Evolutionary conservation across 495 filamentous ascomycete species (phyloP).

Genomic region (Aspergillus carlsbadensis): DNA sequence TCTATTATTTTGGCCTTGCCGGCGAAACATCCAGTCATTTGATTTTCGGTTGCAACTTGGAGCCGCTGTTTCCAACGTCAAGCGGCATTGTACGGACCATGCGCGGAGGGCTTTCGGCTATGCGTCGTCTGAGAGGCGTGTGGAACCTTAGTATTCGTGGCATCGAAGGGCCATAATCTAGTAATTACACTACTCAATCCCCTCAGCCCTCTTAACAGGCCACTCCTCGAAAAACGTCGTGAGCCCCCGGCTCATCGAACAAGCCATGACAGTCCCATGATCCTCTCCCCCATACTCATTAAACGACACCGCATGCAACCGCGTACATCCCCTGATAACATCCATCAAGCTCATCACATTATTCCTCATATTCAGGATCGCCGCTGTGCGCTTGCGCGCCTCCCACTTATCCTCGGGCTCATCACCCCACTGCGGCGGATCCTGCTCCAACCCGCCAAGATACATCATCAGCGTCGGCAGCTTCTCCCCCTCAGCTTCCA

Average conservation of each 20-base stretch:
- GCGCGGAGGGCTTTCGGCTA: too few species aligned
- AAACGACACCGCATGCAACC: constrained; percentile 36
- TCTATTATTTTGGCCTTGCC: too few species aligned
- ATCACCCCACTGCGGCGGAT: constrained; percentile 33
- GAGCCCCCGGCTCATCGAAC: constrained; percentile 23
- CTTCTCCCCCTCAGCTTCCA: not conserved
- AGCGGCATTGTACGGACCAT: too few species aligned
- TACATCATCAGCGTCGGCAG: constrained; percentile 19
- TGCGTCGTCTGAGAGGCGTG: too few species aligned
- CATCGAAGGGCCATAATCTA: too few species aligned
- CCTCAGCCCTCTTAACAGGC: constrained; percentile 10
- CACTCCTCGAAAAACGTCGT: constrained; percentile 26
- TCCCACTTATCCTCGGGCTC: constrained; percentile 35
- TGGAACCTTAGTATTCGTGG: too few species aligned
- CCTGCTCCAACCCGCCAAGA: constrained; percentile 35
- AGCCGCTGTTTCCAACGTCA: too few species aligned
- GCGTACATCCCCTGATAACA: constrained; percentile 5
- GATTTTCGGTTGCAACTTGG: too few species aligned
- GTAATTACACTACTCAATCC: too few species aligned
- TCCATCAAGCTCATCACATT: constrained; percentile 31
- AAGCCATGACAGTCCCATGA: constrained; percentile 26
- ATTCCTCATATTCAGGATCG: constrained; percentile 39
- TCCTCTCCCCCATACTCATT: constrained; percentile 33
- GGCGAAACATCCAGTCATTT: too few species aligned
- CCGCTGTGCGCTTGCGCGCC: constrained; percentile 42